Conservation (phyloP, 2,329 filamentous ascomycete genomes). For the Penicillium decumbens region DNA sequence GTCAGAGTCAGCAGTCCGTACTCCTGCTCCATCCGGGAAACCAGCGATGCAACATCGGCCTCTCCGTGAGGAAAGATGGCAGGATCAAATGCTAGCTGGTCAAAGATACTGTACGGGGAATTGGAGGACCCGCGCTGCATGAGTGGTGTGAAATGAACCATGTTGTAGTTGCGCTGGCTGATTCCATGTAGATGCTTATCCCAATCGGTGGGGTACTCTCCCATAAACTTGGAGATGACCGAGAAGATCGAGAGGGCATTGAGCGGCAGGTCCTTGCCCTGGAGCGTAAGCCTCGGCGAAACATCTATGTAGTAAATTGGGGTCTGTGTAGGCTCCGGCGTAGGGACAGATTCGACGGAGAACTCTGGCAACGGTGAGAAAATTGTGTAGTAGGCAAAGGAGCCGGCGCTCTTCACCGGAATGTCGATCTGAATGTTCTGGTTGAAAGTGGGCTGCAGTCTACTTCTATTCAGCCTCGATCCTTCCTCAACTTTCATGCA, state of each 20-base stretch:
- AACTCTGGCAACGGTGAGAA: conserved; percentile 82
- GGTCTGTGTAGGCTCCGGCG: conserved; percentile 61
- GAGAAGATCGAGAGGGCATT: conserved; percentile 89
- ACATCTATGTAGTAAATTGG: conserved; percentile 90
- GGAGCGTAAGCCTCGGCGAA: conserved; percentile 70
- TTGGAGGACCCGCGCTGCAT: conserved; percentile 86
- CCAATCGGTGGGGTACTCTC: conserved; percentile 84
- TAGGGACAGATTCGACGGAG: conserved; percentile 52
- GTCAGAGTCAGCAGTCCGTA: conserved; percentile 83
- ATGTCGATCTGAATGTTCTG: conserved; percentile 85
- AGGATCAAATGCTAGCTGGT: conserved; percentile 84
- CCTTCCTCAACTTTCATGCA: conserved; percentile 1
- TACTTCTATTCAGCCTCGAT: conserved; percentile 21
- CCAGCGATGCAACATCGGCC: conserved; percentile 69
- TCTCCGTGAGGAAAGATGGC: conserved; percentile 79
- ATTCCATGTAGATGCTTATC: conserved; percentile 84
- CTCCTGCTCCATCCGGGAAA: conserved; percentile 75
- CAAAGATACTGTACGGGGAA: conserved; percentile 93
- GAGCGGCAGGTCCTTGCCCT: conserved; percentile 69
- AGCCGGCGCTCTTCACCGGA: conserved; percentile 74
- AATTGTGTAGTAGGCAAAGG: conserved; percentile 91
- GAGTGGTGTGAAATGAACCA: conserved; percentile 96
- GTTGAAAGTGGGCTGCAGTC: conserved; percentile 88
- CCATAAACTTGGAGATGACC: conserved; percentile 96
- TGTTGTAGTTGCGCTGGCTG: conserved; percentile 89